These are phyloP conservation scores for Naganishia sp. DNA, from an alignment of 1,284 basidiomycete genomes.

Conservation along the genomic window DNA sequence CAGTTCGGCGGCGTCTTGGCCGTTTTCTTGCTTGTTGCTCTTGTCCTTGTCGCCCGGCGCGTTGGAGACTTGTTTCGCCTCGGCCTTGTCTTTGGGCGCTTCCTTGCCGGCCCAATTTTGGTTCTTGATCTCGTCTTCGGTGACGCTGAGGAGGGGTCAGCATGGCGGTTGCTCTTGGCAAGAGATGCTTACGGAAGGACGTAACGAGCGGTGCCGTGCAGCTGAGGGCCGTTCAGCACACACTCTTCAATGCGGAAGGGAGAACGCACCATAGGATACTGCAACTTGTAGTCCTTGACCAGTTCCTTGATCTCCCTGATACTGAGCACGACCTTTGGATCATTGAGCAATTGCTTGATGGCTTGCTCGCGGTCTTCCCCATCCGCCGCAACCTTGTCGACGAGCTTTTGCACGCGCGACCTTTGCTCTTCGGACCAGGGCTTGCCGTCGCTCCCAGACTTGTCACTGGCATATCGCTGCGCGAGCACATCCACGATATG, in stretches of 20 bases:
- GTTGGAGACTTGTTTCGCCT: slow-evolving; percentile 16
- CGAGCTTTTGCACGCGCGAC: slow-evolving; percentile 2
- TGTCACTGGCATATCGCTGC: not conserved
- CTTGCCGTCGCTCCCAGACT: not conserved
- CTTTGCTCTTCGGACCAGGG: slow-evolving; percentile 2
- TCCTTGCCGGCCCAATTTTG: slow-evolving; percentile 39
- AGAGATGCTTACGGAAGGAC: slow-evolving; percentile 23
- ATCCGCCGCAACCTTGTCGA: slow-evolving; percentile 1
- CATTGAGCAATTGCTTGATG: slow-evolving; percentile 21
- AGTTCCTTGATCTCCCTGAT: slow-evolving; percentile 34
- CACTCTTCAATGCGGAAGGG: not conserved
- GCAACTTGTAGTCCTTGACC: slow-evolving; percentile 31
- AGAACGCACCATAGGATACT: slow-evolving; percentile 30
- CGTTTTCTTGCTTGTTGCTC: slow-evolving; percentile 31
- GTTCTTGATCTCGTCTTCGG: slow-evolving; percentile 37
- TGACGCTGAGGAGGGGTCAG: slow-evolving; percentile 5
- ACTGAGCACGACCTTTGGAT: slow-evolving; percentile 31
- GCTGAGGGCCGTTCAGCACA: slow-evolving; percentile 8
- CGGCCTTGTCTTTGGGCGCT: slow-evolving; percentile 30
- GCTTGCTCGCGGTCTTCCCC: slow-evolving; percentile 6
- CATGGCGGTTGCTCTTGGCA: not conserved
- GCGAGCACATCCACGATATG: slow-evolving; percentile 5
- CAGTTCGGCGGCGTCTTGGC: slow-evolving; percentile 19
- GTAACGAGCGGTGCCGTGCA: slow-evolving; percentile 18
- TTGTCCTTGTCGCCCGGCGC: slow-evolving; percentile 28